Evolutionary conservation across 108 stramenopile genomes (phyloP), one percentile per base, ranked within the genome.

Genomic region (Heterococcus sp.): DNA sequence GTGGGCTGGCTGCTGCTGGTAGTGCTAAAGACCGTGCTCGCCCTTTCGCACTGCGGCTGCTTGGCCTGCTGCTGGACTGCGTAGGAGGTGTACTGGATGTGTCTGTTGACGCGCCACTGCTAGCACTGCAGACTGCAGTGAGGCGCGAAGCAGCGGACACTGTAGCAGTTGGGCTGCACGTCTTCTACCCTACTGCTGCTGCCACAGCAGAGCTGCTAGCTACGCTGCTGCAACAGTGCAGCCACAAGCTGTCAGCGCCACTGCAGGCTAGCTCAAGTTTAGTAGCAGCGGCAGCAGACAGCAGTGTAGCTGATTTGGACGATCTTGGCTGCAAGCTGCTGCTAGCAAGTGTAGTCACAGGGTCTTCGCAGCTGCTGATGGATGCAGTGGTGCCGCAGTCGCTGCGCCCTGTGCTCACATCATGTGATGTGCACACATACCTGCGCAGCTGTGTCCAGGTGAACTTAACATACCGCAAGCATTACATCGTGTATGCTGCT

Each of bases 141-240:
- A 63, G 78, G 63, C 71, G 68, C 70, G 78, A 79, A 32, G 78
- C 71, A 27, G 78, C 71, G 1, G 78, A 72, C 37, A 37, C 58
- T 32, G 68, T 72, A 36, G 78, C 39, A 33, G 40, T 39, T 33
- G 78, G 78, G 11, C 71, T 78, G 37, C 35, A 78, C 1, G 63
- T 78, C 27, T 78, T 78, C 68, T 64, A 37, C 37, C 78, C 78
- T 4, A 36, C 71, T 33, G 31, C 68, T 36, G 5, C 34, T 37
- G 69, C 72, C n/a, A 37, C 65, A 39, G 33, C 37, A 36, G 71
- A 26, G 2, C 63, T 80, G 14, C 79, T 80, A n/a, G 37, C 38
- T 27, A 39, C 72, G 3, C 71, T 80, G 32, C 63, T 80, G 5
- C 29, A 31, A n/a, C 46, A 21, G 46, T 21, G 46, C 46, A 8